phyloP scores from a whole-genome alignment of 768 basidiomycete species.

The Mycena chlorophos region DNA sequence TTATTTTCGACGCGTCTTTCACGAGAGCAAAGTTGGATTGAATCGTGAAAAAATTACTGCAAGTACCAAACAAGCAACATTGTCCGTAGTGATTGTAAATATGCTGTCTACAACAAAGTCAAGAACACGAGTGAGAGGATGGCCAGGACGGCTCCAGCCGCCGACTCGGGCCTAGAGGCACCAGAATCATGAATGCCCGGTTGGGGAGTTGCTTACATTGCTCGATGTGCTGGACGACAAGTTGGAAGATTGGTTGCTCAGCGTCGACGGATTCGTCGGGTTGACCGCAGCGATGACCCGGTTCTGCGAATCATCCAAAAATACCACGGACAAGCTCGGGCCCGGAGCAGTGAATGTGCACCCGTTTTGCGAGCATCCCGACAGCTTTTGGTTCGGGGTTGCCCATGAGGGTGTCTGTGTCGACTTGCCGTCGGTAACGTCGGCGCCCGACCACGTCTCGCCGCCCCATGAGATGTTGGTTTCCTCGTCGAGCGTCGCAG shows the following conservation, averaged over 20 bases:
- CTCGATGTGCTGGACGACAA: background rate
- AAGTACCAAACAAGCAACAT: no score
- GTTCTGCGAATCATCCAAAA: constrained; percentile 23
- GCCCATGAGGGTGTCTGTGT: constrained; percentile 35
- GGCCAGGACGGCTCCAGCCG: no score
- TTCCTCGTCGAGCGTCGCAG: constrained; percentile 48
- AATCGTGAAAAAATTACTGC: no score
- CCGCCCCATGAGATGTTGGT: constrained; percentile 63
- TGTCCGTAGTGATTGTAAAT: no score
- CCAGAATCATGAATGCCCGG: no score
- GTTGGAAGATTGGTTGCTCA: background rate
- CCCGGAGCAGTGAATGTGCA: constrained; percentile 50
- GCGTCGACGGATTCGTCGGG: background rate
- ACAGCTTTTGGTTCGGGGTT: constrained; percentile 32
- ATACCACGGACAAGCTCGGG: constrained; percentile 51
- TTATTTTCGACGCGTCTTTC: no score
- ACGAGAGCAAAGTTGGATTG: no score
- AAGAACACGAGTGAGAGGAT: no score
- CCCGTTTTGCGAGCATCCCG: constrained; percentile 41
- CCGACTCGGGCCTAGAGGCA: no score
- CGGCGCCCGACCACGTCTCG: constrained; percentile 45
- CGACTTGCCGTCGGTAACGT: constrained; percentile 38
- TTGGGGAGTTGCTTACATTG: no score
- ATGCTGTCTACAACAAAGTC: no score
- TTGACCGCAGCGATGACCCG: background rate